Base-by-base conservation (phyloP, 2,329 filamentous ascomycete genomes). In the Penicillium sp. region DNA sequence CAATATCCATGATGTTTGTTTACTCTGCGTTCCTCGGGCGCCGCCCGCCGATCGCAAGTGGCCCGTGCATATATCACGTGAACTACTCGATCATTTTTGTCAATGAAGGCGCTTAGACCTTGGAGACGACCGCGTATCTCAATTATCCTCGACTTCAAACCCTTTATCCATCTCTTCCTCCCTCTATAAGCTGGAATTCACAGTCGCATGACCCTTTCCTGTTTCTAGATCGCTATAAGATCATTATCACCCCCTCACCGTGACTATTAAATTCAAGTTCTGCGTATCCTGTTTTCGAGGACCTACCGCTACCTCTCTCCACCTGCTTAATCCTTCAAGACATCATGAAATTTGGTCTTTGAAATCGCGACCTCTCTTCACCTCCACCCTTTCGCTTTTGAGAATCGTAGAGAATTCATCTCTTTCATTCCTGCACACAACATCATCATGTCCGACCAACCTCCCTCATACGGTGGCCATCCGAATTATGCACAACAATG, bases 381-480 rank as follows among this genome's bases (percentile, higher is more conserved):
- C 42, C 12, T 19, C 19, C 33, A 49, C 9, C 27, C 6, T 12
- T 15, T 42, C 15, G 4, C 35, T 48, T 9, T 25, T 41, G 15
- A 31, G n/a, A 25, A 8, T n/a, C 33, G 19, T 39, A 49, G 27
- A 49, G 35, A 55, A 43, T 29, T 27, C 4, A 19, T 41, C 13
- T 39, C 35, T 23, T 48, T n/a, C 35, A 45, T 49, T 21, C 27
- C 19, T 44, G 17, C 27, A 27, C 31, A 42, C 41, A 33, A 31
- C 36, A 39, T 57, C 55, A 70, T 53, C 49, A 82, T 82, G 80
- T 78, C 79, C 49, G 75, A 79, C 58, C 80, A 82, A 70, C 74
- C 74, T 44, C 76, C 79, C 39, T 69, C 77, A 17, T 81, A 78
- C 64, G 77, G 77, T 59, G 72, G 68, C 31, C 63, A 68, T 57